phyloP scores from a whole-genome alignment of 441 rosid genomes.

The Bruguiera hainesii region DNA sequence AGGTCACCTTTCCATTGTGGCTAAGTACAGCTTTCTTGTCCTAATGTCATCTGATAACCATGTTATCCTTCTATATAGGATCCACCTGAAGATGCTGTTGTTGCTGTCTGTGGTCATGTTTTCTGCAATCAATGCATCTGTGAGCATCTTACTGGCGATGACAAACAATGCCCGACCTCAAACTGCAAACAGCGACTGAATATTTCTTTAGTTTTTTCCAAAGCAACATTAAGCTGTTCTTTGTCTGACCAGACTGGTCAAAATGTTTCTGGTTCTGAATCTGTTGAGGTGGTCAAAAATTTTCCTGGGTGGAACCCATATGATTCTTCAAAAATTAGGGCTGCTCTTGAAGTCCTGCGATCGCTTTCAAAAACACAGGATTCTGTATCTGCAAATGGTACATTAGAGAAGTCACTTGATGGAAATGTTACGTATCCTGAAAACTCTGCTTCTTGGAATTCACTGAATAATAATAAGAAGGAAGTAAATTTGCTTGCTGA shows the following conservation, averaged over 20 bases:
- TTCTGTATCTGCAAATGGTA: conserved; percentile 19
- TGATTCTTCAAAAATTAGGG: conserved; percentile 80
- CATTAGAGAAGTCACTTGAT: conserved; percentile 22
- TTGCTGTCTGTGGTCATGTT: conserved; percentile 75
- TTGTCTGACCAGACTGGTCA: conserved; percentile 36
- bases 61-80: conserved; percentile 43
- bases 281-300: conserved; percentile 26
- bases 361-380: conserved; percentile 48
- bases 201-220: conserved; percentile 52
- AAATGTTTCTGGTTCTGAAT: conserved; percentile 35
- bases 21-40: neutral
- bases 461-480: conserved; percentile 16
- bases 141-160: conserved; percentile 69
- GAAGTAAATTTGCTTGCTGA: conserved; percentile 15
- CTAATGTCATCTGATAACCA: conserved; percentile 1
- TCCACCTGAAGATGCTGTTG: conserved; percentile 94
- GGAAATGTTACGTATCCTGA: conserved; percentile 23
- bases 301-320: conserved; percentile 25
- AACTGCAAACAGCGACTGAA: conserved; percentile 56
- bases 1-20: neutral
- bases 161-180: conserved; percentile 55
- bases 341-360: conserved; percentile 70
- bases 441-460: conserved; percentile 22
- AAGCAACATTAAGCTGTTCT: conserved; percentile 40
- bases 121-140: conserved; percentile 86